Evolutionary conservation across 768 basidiomycete genomes (phyloP), one percentile per base, ranked within the genome.

Genomic region (Dacryopinax spathularia): DNA sequence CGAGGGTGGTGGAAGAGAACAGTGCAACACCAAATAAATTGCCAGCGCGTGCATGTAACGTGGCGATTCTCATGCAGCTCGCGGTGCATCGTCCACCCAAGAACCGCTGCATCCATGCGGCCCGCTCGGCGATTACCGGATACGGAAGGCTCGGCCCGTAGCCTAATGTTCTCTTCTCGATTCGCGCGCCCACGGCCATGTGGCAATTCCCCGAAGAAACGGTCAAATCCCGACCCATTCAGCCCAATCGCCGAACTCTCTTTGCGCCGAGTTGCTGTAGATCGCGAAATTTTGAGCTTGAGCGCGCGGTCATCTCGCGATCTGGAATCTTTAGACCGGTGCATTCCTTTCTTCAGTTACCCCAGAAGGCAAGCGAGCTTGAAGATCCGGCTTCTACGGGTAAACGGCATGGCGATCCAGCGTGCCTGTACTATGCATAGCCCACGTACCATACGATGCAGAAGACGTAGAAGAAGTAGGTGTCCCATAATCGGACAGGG

Each of bases 191-290:
- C 31, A 41, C 39, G 39, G 39, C 48, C 48, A 56, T 56, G 48
- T 56, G 48, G 48, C 48, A 56, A 31, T 56, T 56, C 31, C 48
- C 25, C 25, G 9, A 27, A 6, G 48, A 56, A 56, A 29, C 48
- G 48, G 48, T 56, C 48, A 22, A 56, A 56, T 56, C 48, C 48
- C 48, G 48, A 56, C 48, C 6, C 29, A n/a, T n/a, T n/a, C n/a
- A n/a, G n/a, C n/a, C n/a, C n/a, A 37, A 10, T 37, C 36, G n/a
- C 36, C 12, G 36, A n/a, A 37, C n/a, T 10, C 12, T n/a, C 10
- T 37, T 37, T 37, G 36, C n/a, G n/a, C 10, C 12, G 12, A n/a
- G 36, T n/a, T 37, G 12, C 36, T 10, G 10, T 37, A 10, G 12
- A 37, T 37, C 36, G 12, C n/a, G 36, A 37, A 37, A n/a, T 37